Conservation (phyloP, 495 filamentous ascomycete genomes). For the Aspergillus mulundensis region DNA sequence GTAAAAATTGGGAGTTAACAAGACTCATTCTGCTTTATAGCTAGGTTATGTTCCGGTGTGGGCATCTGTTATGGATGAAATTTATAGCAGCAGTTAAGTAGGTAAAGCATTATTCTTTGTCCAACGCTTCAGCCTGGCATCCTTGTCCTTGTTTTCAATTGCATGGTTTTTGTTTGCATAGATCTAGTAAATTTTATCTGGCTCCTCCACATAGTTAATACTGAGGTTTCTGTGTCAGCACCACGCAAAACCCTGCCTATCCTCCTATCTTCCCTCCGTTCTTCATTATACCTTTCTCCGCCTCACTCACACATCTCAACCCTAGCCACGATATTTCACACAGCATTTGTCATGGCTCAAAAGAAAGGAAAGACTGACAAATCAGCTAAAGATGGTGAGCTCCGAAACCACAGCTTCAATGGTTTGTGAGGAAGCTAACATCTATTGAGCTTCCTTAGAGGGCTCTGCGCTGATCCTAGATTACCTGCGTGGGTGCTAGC, state of each 20-base stretch:
- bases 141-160: background rate
- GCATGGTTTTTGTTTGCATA: background rate
- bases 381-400: slow-evolving; percentile 39
- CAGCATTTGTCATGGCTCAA: slow-evolving; percentile 5
- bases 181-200: background rate
- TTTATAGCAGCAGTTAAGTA: background rate
- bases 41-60: background rate
- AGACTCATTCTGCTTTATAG: background rate
- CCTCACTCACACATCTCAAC: background rate
- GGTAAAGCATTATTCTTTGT: background rate
- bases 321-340: background rate
- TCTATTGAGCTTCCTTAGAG: slow-evolving; percentile 20
- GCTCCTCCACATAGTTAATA: no score
- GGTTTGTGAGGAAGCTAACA: slow-evolving; percentile 8
- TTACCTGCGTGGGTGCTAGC: slow-evolving; percentile 52
- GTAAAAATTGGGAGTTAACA: slow-evolving; percentile 10
- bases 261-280: background rate
- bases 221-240: no score
- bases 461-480: slow-evolving; percentile 42
- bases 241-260: no score
- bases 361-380: slow-evolving; percentile 47
- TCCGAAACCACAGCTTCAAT: slow-evolving; percentile 14
- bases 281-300: slow-evolving; percentile 2
- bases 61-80: background rate
- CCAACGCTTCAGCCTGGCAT: background rate